A percentile compares a stretch with the other conserved stretches of the same genome.
phyloP scores from a whole-genome alignment of 202 grass and related monocot genomes.

The Dendrocalamus latiflorus region DNA sequence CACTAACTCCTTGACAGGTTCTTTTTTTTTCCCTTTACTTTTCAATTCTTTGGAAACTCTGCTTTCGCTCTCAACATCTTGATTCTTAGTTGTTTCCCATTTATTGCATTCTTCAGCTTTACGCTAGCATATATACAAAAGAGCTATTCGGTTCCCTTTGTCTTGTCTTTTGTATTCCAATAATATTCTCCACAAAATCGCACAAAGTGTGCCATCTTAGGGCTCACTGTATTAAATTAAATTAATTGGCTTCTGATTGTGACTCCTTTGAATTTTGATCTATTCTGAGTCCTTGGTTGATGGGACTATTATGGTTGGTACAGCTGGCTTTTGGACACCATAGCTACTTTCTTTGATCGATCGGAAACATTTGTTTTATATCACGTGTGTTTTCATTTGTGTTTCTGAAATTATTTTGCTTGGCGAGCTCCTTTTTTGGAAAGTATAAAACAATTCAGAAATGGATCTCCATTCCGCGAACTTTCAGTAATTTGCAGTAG shows the following conservation, averaged over 20 bases:
- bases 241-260: constrained; percentile 8
- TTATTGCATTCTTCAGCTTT: constrained; percentile 3
- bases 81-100: background rate
- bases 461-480: background rate
- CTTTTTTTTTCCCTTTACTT: background rate
- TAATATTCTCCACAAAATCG: constrained; percentile 4
- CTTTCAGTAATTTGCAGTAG: background rate
- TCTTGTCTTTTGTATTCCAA: constrained; percentile 13
- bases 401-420: background rate
- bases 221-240: background rate
- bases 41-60: background rate
- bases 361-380: background rate
- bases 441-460: background rate
- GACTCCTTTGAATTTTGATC: constrained; percentile 25
- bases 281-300: background rate
- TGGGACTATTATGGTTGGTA: background rate
- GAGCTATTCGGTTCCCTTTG: constrained; percentile 6
- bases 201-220: background rate
- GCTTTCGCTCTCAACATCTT: constrained; percentile 6
- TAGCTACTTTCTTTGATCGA: background rate
- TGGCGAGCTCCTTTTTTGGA: background rate
- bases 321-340: background rate
- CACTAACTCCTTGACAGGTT: constrained; percentile 60
- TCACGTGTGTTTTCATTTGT: background rate
- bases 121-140: background rate